Evolutionary conservation across 495 filamentous ascomycete genomes (phyloP), one percentile per base, ranked within the genome.

Genomic region (Hypoxylon cercidicola): DNA sequence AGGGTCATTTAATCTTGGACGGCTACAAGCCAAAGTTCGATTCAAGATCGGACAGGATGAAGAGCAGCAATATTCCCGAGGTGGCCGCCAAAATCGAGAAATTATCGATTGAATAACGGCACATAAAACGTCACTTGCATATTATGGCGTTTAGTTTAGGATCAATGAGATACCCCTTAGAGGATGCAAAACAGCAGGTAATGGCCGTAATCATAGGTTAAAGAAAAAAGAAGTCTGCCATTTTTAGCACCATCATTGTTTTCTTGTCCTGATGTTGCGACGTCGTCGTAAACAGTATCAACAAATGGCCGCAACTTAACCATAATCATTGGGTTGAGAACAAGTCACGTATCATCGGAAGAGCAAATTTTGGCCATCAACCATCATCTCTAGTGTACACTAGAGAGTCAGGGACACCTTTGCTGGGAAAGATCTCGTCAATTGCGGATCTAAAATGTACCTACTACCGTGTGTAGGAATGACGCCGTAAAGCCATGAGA

Each of bases 381-480:
- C 91, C 91, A 70, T 95, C 86, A 86, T 90, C 90, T 76, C 80
- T 81, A 71, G 64, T 74, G 62, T 72, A 69, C 69, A 63, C 72
- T 69, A 75, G 78, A 84, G 88, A 92, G 84, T 93, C 89, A 74
- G 90, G 91, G 92, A 96, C 92, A 95, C 92, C 92, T 93, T 82
- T 78, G 80, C 78, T 82, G 81, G 82, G 75, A 79, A 83, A 78
- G 80, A 82, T 83, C 79, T 84, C 85, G 68, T 84, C 82, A 84
- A 88, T 74, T 60, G 66, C 70, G 67, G 75, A 82, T 79, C 82
- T 84, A 83, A 64, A 64, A 77, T 74, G 72, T 72, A 74, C 74
- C 73, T 74, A 73, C 71, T 78, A 78, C 74, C 75, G 60, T 74
- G 78, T 77, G 74, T 72, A 58, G 54, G 25, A 76, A 64, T 76